Conservation (phyloP, 78 protist genomes). For the Anaeramoeba flamelloides region DNA sequence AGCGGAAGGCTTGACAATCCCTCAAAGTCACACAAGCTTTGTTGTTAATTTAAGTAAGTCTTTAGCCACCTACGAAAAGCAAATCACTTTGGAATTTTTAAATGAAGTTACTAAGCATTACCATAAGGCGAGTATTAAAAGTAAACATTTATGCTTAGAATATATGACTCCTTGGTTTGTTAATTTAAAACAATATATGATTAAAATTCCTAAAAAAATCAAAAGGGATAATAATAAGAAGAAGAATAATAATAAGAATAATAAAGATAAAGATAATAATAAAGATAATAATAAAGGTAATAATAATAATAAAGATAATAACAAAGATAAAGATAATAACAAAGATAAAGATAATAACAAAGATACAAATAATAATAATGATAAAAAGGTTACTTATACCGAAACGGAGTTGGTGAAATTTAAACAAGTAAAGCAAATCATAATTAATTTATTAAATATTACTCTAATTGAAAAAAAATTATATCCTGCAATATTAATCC, state of each 20-base stretch:
- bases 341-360: no score
- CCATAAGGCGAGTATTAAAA: slow-evolving; percentile 12
- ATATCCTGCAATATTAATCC: slow-evolving; percentile 26
- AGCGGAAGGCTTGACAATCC: slow-evolving; percentile 37
- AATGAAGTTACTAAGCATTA: slow-evolving; percentile 22
- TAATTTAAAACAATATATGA: slow-evolving; percentile 8
- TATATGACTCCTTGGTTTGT: slow-evolving; percentile 49
- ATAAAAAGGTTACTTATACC: no score
- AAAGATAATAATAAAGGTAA: no score
- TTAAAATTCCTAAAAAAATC: no score
- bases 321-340: no score
- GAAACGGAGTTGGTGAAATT: no score
- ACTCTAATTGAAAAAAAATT: slow-evolving; percentile 16
- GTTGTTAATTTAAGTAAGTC: slow-evolving; percentile 23
- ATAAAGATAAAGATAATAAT: no score
- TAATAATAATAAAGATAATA: no score
- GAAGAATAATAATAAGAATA: no score
- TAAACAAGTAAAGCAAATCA: no score
- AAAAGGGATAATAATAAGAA: no score
- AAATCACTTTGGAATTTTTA: slow-evolving; percentile 36
- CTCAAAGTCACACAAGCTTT: slow-evolving; percentile 27
- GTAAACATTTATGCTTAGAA: slow-evolving; percentile 36
- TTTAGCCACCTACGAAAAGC: slow-evolving; percentile 19
- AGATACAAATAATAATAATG: no score
- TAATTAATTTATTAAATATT: slow-evolving; percentile 22